These are phyloP conservation scores for Hypoxylon crocopeplum DNA, from an alignment of 495 filamentous ascomycete genomes.

Conservation along the genomic window DNA sequence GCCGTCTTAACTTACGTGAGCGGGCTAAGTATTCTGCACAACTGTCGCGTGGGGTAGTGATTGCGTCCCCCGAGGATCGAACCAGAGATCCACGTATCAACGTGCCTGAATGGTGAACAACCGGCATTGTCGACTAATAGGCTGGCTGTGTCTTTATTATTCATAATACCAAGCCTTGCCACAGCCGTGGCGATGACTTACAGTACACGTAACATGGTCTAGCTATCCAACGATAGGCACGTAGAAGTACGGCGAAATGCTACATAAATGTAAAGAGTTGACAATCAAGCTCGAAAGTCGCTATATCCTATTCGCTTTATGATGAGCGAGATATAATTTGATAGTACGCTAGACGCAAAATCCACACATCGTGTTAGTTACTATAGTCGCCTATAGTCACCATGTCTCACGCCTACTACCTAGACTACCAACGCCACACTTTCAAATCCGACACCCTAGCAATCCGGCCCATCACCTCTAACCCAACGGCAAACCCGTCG, in stretches of 20 bases:
- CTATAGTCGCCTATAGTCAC: not conserved
- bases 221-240: not conserved
- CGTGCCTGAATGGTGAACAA: not conserved
- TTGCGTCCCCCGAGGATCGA: too few species aligned
- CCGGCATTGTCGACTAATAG: not conserved
- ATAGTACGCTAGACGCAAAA: not conserved
- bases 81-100: too few species aligned
- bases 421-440: constrained; percentile 3
- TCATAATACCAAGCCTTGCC: not conserved
- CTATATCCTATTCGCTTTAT: too few species aligned
- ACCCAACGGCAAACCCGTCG: not conserved
- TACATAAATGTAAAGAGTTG: not conserved
- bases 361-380: not conserved
- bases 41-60: too few species aligned
- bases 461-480: constrained; percentile 2
- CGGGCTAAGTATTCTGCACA: too few species aligned
- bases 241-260: not conserved
- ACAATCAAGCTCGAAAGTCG: too few species aligned
- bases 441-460: constrained; percentile 7
- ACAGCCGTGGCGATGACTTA: constrained; percentile 1
- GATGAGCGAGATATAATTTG: too few species aligned
- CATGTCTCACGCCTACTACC: constrained; percentile 2
- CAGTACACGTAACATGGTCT: not conserved
- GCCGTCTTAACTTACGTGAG: too few species aligned
- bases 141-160: not conserved